Percentiles rank a stretch among this genome's conserved stretches.
Evolutionary conservation across 164 flowering plant genomes (phyloP).

Genomic region (Macadamia tetraphylla): DNA sequence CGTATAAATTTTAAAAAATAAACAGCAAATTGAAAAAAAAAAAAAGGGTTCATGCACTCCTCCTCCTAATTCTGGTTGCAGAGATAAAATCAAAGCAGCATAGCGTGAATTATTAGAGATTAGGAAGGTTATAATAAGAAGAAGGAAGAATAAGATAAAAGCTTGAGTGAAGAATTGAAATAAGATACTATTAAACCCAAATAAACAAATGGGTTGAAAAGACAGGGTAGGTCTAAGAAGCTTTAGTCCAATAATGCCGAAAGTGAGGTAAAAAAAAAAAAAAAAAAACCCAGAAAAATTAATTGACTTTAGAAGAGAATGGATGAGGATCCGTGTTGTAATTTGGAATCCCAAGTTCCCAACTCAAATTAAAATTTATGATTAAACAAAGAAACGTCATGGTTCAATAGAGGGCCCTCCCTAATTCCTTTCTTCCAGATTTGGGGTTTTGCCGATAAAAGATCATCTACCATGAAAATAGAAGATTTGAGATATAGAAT

Average conservation of each 20-base stretch:
- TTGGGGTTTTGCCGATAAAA: neutral
- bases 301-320: neutral
- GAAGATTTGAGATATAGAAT: too few relatives aligned
- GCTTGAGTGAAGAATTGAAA: neutral
- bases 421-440: slow-evolving; percentile 3
- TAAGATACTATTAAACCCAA: neutral
- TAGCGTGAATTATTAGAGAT: neutral
- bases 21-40: neutral
- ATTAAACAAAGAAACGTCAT: neutral
- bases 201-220: slow-evolving; percentile 3
- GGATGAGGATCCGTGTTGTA: slow-evolving; percentile 5
- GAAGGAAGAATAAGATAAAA: neutral
- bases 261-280: neutral
- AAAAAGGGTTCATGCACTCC: neutral
- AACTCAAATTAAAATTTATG: neutral
- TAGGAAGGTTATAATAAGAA: neutral
- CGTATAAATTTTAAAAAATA: neutral
- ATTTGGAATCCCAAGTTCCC: neutral
- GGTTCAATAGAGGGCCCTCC: neutral
- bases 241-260: neutral
- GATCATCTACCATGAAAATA: neutral
- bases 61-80: neutral
- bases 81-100: neutral
- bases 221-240: neutral
- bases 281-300: neutral